These are phyloP conservation scores for Chrysoporthe cubensis DNA, from an alignment of 2,329 filamentous ascomycete genomes.

Conservation along the genomic window DNA sequence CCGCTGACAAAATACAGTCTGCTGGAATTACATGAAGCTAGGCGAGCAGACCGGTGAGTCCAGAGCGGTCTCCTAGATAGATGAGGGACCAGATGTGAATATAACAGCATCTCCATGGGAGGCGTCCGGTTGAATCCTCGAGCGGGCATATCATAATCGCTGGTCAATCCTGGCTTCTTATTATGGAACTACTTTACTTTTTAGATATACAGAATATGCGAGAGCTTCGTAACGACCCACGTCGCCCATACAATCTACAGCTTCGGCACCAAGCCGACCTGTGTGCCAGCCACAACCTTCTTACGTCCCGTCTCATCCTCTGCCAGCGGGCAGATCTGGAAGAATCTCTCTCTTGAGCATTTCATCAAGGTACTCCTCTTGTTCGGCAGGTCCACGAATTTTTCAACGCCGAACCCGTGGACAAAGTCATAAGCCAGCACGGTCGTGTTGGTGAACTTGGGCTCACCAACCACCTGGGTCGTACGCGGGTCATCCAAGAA, in stretches of 20 bases:
- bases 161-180: not conserved
- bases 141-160: no score
- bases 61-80: not conserved
- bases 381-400: constrained; percentile 72
- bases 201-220: no score
- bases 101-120: no score
- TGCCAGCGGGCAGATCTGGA: constrained; percentile 65
- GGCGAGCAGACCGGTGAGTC: constrained; percentile 34
- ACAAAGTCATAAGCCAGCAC: constrained; percentile 76
- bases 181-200: not conserved
- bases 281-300: constrained; percentile 58
- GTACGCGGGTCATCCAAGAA: constrained; percentile 66
- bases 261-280: constrained; percentile 58
- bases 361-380: constrained; percentile 71
- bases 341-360: constrained; percentile 70
- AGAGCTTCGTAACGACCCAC: not conserved
- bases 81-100: not conserved
- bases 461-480: constrained; percentile 66
- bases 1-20: constrained; percentile 45
- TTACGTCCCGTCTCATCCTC: constrained; percentile 47
- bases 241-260: constrained; percentile 40
- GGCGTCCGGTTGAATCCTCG: no score
- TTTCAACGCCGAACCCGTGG: constrained; percentile 73
- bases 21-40: constrained; percentile 58
- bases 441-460: constrained; percentile 70